A percentile compares a stretch with the other conserved stretches of the same genome.
phyloP scores from a whole-genome alignment of 352 stramenopile species.

The Phytophthora constricta region DNA sequence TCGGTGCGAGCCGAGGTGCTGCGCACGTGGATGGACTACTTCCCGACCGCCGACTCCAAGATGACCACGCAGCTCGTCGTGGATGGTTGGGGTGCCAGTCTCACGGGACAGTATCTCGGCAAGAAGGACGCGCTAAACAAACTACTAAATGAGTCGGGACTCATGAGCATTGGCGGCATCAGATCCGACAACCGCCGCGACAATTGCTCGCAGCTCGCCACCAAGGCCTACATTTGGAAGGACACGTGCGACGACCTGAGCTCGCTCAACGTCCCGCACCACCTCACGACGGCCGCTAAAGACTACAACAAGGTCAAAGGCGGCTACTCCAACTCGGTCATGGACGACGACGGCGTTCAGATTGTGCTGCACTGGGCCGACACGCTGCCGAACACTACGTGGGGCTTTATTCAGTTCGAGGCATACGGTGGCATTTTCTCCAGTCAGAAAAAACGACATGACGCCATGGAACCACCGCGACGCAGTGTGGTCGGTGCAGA shows the following conservation, averaged over 20 bases:
- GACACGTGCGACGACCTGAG: constrained; percentile 47
- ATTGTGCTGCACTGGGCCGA: constrained; percentile 47
- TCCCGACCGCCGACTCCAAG: constrained; percentile 45
- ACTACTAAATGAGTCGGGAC: constrained; percentile 43
- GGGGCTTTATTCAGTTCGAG: constrained; percentile 59
- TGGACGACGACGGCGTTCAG: constrained; percentile 44
- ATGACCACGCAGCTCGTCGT: constrained; percentile 63
- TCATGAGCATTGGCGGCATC: constrained; percentile 40
- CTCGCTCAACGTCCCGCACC: constrained; percentile 41
- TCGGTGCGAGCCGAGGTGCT: constrained; percentile 41
- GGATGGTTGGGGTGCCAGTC: constrained; percentile 33
- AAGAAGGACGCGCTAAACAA: constrained; percentile 38
- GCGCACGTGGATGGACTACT: constrained; percentile 60
- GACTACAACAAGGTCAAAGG: constrained; percentile 58
- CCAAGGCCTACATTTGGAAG: constrained; percentile 55
- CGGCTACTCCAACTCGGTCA: constrained; percentile 47
- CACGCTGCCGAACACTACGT: constrained; percentile 45
- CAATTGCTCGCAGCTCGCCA: constrained; percentile 52
- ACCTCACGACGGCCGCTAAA: constrained; percentile 44
- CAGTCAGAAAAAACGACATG: constrained; percentile 46
- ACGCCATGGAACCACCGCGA: constrained; percentile 54
- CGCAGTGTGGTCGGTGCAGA: constrained; percentile 56
- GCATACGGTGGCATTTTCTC: constrained; percentile 53
- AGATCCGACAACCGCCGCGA: constrained; percentile 43
- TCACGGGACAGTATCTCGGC: constrained; percentile 54